Conservation (phyloP, 2,329 filamentous ascomycete species). For the Fusarium euwallaceae region DNA sequence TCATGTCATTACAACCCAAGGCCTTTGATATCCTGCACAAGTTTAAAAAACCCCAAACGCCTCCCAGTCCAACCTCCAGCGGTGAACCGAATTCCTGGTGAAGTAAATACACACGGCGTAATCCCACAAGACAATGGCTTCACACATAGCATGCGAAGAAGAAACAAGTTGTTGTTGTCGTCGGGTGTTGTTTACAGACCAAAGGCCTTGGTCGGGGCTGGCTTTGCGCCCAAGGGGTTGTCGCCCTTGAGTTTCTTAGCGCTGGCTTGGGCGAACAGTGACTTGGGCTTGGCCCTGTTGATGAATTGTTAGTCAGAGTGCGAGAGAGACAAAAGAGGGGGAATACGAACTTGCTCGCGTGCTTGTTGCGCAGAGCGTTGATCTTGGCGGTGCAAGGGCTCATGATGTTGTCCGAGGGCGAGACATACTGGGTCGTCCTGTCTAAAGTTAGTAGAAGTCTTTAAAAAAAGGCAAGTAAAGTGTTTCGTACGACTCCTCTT, state of each 20-base stretch:
- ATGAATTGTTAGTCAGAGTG: conserved; percentile 34
- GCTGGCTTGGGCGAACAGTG: conserved; percentile 75
- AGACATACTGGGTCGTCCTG: conserved; percentile 74
- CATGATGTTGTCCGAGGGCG: conserved; percentile 90
- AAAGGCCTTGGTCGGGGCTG: conserved; percentile 49
- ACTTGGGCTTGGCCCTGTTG: conserved; percentile 73
- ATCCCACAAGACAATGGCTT: conserved; percentile 29
- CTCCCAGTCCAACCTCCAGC: conserved; percentile 38
- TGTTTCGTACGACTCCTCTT: conserved; percentile 71
- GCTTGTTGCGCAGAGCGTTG: conserved; percentile 83
- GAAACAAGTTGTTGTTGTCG: conserved; percentile 7
- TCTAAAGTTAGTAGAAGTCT: conserved; percentile 21
- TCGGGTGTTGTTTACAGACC: conserved; percentile 28
- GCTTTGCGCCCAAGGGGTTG: conserved; percentile 55
- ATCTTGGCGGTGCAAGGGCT: conserved; percentile 88
- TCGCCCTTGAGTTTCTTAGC: conserved; percentile 71
- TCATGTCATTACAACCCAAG: conserved; percentile 49
- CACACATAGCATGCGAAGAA: conserved; percentile 12
- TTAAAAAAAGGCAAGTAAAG: too few species aligned
- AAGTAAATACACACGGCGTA: conserved; percentile 28
- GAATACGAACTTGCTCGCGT: conserved; percentile 77
- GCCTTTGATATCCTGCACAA: conserved; percentile 40
- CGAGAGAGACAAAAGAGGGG: background rate
- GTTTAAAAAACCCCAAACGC: conserved; percentile 39
- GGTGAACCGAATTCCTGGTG: conserved; percentile 28